phyloP scores from a whole-genome alignment of 805 yeast genomes.

The Metschnikowia matae region DNA sequence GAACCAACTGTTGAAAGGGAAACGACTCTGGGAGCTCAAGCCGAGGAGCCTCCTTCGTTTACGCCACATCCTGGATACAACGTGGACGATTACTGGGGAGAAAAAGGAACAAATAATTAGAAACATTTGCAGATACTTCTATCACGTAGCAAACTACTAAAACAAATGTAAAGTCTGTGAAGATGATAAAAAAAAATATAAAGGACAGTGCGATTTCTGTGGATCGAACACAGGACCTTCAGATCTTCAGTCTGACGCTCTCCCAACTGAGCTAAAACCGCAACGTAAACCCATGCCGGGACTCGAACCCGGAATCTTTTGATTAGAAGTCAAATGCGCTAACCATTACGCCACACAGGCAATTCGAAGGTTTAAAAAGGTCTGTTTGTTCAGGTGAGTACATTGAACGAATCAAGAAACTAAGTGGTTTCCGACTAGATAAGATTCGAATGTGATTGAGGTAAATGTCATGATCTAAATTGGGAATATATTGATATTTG shows the following conservation, averaged over 20 bases:
- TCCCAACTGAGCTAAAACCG: slow-evolving; percentile 38
- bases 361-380: not conserved
- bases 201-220: slow-evolving; percentile 23
- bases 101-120: slow-evolving; percentile 11
- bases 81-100: slow-evolving; percentile 47
- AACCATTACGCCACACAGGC: slow-evolving; percentile 21
- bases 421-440: not conserved
- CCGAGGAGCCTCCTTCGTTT: slow-evolving; percentile 39
- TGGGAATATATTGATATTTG: too few relatives aligned
- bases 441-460: not conserved
- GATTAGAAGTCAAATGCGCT: slow-evolving; percentile 6
- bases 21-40: not conserved
- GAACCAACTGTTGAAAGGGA: not conserved
- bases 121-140: too few relatives aligned
- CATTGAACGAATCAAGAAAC: fast-evolving
- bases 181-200: slow-evolving; percentile 3
- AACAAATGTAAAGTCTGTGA: too few relatives aligned
- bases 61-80: slow-evolving; percentile 43
- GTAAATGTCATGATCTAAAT: not conserved
- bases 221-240: slow-evolving; percentile 25
- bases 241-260: slow-evolving; percentile 22
- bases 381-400: fast-evolving
- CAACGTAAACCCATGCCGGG: slow-evolving; percentile 18
- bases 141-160: too few relatives aligned
- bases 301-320: slow-evolving; percentile 11